A percentile compares a stretch with the other conserved stretches of the same genome.
Conservation (phyloP, 2,329 filamentous ascomycete genomes). For the Xylaria hypoxylon region DNA sequence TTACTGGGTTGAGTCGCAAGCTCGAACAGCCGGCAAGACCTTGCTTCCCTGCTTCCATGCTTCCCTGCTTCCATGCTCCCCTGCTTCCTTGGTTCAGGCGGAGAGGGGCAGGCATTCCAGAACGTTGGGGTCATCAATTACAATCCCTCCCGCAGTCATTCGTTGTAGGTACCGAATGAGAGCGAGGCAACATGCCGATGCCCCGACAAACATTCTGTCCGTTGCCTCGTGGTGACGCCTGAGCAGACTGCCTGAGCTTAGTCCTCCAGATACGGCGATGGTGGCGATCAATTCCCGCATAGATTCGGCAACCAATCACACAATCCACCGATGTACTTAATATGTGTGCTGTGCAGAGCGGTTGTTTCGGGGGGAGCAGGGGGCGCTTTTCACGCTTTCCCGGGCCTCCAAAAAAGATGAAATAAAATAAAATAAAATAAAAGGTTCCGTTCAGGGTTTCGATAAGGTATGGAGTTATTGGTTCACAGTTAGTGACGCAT, state of each 20-base stretch:
- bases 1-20: conserved; percentile 29
- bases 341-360: conserved; percentile 4
- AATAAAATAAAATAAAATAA: too few species aligned
- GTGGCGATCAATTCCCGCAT: conserved; percentile 24
- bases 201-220: conserved; percentile 7
- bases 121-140: conserved; percentile 12
- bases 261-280: conserved; percentile 8
- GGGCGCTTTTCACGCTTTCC: conserved; percentile 12
- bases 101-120: conserved; percentile 29
- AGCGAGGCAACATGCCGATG: conserved; percentile 21
- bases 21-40: conserved; percentile 12
- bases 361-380: conserved; percentile 34
- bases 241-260: too few species aligned
- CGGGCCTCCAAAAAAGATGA: conserved; percentile 17
- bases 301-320: conserved; percentile 16
- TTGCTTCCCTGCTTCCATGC: neutral
- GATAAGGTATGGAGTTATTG: neutral
- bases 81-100: conserved; percentile 15
- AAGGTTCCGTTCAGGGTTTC: conserved; percentile 4
- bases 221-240: conserved; percentile 13
- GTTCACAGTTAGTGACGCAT: too few species aligned
- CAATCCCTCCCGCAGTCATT: conserved; percentile 6
- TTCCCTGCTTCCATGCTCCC: too few species aligned
- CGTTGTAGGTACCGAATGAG: conserved; percentile 5
- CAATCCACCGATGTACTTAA: neutral